These are phyloP conservation scores for Pythium coloratum DNA, from an alignment of 352 stramenopile species.

Conservation along the genomic window DNA sequence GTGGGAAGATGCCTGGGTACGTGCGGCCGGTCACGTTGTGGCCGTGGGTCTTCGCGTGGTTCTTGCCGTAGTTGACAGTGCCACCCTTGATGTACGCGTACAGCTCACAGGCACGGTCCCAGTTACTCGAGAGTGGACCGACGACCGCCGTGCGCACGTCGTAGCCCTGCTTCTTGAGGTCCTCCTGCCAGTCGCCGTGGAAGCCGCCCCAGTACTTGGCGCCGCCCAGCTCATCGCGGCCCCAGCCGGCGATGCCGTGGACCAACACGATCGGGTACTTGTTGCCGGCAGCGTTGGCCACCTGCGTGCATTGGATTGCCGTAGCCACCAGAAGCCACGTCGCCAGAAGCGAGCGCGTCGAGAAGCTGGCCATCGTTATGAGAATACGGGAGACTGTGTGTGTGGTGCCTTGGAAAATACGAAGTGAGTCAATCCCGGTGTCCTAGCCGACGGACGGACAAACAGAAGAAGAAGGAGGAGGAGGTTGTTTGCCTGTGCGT, in stretches of 20 bases:
- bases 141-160: constrained; percentile 33
- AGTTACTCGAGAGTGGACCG: constrained; percentile 41
- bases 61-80: constrained; percentile 40
- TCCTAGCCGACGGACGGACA: too few relatives aligned
- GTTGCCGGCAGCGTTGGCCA: constrained; percentile 16
- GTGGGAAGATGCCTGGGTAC: constrained; percentile 36
- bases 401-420: not conserved
- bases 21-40: constrained; percentile 34
- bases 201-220: constrained; percentile 39
- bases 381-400: not conserved
- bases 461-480: too few relatives aligned
- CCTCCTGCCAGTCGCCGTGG: constrained; percentile 33
- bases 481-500: too few relatives aligned
- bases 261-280: constrained; percentile 40
- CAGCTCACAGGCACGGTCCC: constrained; percentile 50
- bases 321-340: constrained; percentile 10
- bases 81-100: constrained; percentile 52
- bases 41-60: constrained; percentile 31
- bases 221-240: constrained; percentile 29
- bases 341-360: not conserved
- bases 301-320: constrained; percentile 3
- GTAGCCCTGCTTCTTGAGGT: constrained; percentile 33
- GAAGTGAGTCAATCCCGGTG: too few relatives aligned
- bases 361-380: not conserved
- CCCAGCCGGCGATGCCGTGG: constrained; percentile 43